Evolutionary conservation across 768 basidiomycete genomes (phyloP).

Genomic region (Pisolithus microcarpus): DNA sequence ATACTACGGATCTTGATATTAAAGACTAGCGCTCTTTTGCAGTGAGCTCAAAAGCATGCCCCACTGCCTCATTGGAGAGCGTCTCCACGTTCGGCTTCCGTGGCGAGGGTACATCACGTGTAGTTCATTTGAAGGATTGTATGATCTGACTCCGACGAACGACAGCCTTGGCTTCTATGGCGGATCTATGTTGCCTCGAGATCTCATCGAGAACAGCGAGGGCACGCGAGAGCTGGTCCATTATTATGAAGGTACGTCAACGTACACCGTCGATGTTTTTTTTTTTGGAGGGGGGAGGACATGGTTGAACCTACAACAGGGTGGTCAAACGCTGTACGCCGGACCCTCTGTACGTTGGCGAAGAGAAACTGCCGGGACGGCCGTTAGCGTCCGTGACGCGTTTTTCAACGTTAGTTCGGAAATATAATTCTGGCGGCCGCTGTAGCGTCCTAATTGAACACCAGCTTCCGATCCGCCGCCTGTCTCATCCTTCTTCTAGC

Average conservation of each 20-base stretch:
- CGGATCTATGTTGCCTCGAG: constrained; percentile 73
- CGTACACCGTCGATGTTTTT: background rate
- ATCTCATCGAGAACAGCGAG: constrained; percentile 67
- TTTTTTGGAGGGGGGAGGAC: background rate
- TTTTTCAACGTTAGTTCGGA: constrained; percentile 70
- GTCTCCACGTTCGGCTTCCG: constrained; percentile 80
- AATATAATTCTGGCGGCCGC: background rate
- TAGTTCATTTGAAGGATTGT: background rate
- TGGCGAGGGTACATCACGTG: constrained; percentile 66
- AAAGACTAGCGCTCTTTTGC: background rate
- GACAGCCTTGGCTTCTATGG: constrained; percentile 77
- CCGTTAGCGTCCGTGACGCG: constrained; percentile 77
- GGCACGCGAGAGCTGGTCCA: constrained; percentile 62
- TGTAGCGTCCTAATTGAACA: constrained; percentile 1
- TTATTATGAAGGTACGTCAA: constrained; percentile 64
- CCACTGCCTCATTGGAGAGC: constrained; percentile 40
- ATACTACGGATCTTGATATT: background rate
- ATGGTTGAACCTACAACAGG: constrained; percentile 33
- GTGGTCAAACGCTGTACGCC: constrained; percentile 56
- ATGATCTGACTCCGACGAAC: background rate
- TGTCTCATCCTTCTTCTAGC: constrained; percentile 53
- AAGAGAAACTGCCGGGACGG: constrained; percentile 68
- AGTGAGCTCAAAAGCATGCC: constrained; percentile 74
- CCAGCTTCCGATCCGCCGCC: constrained; percentile 76
- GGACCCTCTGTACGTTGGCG: constrained; percentile 74